Percentiles rank a stretch among this genome's conserved stretches.
Conservation (phyloP, 129 eudicot genomes). For the Flaveria linearis region DNA sequence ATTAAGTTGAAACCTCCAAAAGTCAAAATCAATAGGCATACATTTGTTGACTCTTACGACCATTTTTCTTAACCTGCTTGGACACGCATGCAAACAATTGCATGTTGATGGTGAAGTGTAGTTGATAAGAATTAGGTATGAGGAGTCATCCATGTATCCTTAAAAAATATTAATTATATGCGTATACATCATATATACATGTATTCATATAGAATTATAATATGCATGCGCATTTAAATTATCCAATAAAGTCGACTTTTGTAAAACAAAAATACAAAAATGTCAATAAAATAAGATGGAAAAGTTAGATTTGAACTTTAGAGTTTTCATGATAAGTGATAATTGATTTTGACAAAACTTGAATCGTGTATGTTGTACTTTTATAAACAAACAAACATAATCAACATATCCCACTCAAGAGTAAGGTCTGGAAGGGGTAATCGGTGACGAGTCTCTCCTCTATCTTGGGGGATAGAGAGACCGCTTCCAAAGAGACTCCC, state of each 20-base stretch:
- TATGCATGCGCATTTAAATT: not conserved
- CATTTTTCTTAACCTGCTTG: slow-evolving; percentile 31
- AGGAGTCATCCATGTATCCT: not conserved
- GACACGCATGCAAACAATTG: slow-evolving; percentile 33
- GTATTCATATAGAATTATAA: not conserved
- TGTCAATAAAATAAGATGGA: not conserved
- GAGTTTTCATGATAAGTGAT: not conserved
- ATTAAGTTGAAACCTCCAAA: slow-evolving; percentile 1
- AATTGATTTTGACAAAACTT: not conserved
- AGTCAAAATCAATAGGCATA: slow-evolving; percentile 27
- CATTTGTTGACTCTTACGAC: slow-evolving; percentile 28
- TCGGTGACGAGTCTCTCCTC: no score
- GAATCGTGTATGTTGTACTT: not conserved
- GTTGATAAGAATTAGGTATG: slow-evolving; percentile 27
- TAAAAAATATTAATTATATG: not conserved
- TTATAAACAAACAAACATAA: not conserved
- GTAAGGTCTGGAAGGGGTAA: no score
- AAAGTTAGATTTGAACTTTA: not conserved
- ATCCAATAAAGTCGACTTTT: not conserved
- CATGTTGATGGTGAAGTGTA: slow-evolving; percentile 28
- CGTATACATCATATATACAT: not conserved
- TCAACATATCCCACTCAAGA: no score
- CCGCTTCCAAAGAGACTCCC: no score
- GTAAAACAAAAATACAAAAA: not conserved
- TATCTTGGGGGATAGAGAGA: no score